Evolutionary conservation across 2,329 filamentous ascomycete genomes (phyloP).

Genomic region (Fusarium euwallaceae): DNA sequence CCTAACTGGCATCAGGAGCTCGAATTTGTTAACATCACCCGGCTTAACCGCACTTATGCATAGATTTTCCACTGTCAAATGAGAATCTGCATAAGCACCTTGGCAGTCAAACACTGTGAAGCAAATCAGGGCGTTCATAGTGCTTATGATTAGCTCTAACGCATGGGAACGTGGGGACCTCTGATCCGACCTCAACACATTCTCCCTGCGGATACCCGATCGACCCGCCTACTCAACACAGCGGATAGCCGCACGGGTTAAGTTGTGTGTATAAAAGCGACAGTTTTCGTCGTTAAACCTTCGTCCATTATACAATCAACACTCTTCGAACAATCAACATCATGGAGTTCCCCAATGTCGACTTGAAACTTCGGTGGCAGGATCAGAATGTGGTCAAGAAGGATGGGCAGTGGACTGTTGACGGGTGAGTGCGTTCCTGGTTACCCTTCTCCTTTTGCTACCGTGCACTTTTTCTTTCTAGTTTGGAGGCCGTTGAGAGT

Average conservation of each 20-base stretch:
- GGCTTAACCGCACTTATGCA: background rate
- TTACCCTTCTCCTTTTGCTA: too few relatives aligned
- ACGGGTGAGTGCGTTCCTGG: conserved; percentile 16
- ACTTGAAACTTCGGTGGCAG: conserved; percentile 33
- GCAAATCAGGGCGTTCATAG: background rate
- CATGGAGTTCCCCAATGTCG: conserved; percentile 24
- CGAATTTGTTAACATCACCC: background rate
- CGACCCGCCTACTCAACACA: background rate
- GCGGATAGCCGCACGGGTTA: background rate
- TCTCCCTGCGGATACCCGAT: background rate
- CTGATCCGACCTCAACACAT: background rate
- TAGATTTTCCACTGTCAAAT: background rate
- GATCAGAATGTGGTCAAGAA: conserved; percentile 35
- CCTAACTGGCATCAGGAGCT: too few relatives aligned
- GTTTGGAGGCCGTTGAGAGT: background rate
- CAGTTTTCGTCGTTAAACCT: background rate
- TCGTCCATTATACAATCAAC: background rate
- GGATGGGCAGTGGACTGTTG: conserved; percentile 32
- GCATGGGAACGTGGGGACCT: background rate
- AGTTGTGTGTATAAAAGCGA: background rate
- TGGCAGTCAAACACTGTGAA: background rate
- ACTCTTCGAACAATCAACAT: background rate
- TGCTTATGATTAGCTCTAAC: background rate
- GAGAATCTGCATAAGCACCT: background rate
- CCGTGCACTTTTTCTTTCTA: background rate